A percentile compares a stretch with the other conserved stretches of the same genome.
Evolutionary conservation across 176 grass and related monocot species (phyloP).

Genomic region (Musa schizocarpa): DNA sequence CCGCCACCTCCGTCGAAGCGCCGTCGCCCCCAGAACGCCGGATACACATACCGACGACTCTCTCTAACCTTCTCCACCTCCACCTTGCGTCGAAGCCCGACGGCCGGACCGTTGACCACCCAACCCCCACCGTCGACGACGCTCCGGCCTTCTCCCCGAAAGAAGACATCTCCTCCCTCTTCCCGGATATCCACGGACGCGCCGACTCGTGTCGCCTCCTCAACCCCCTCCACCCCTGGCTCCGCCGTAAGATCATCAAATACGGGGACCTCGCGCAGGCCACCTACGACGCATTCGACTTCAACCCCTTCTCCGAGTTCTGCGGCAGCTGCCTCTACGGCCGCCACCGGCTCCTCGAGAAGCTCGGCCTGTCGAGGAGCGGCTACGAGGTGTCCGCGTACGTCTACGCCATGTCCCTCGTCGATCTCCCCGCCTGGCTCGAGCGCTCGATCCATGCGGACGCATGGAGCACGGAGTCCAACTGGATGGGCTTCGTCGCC

Average conservation of each 20-base stretch:
- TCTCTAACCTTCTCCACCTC: slow-evolving; percentile 33
- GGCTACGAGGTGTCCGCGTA: slow-evolving; percentile 20
- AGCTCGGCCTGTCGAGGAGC: slow-evolving; percentile 14
- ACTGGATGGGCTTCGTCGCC: slow-evolving; percentile 41
- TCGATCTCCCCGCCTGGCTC: slow-evolving; percentile 11
- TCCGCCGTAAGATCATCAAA: slow-evolving; percentile 38
- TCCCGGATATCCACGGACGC: slow-evolving; percentile 17
- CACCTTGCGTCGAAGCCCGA: neutral
- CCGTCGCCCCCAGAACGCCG: neutral
- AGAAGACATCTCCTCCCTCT: slow-evolving; percentile 23
- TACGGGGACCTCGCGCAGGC: slow-evolving; percentile 40
- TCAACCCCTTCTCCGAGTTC: slow-evolving; percentile 27
- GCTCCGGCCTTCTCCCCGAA: slow-evolving; percentile 8
- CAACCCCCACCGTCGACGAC: neutral
- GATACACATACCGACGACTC: slow-evolving; percentile 27
- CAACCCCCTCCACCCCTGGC: slow-evolving; percentile 24
- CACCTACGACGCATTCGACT: slow-evolving; percentile 36
- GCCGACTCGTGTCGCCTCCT: slow-evolving; percentile 26
- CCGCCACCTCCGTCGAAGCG: neutral
- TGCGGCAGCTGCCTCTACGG: slow-evolving; percentile 36
- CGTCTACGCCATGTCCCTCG: slow-evolving; percentile 21
- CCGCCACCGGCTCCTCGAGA: slow-evolving; percentile 21
- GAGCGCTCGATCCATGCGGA: slow-evolving; percentile 18
- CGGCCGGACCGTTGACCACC: neutral
- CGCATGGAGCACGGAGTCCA: slow-evolving; percentile 18